A percentile compares a stretch with the other conserved stretches of the same genome.
phyloP scores from a whole-genome alignment of 768 basidiomycete species.

The Fomitopsis serialis region DNA sequence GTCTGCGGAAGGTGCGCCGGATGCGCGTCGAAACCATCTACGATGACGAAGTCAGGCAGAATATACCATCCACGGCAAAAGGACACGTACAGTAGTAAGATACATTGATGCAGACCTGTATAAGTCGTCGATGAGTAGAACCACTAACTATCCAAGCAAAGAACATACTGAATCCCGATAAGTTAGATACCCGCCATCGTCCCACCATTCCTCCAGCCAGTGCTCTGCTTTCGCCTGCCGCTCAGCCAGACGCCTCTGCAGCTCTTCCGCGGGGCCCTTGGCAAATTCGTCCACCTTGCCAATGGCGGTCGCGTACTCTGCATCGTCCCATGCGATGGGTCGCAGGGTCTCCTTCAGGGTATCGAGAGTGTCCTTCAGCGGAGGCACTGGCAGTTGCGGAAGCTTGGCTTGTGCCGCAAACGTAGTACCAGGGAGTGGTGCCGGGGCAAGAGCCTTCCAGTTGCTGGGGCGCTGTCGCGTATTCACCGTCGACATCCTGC shows the following conservation, averaged over 20 bases:
- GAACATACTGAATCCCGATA: constrained; percentile 77
- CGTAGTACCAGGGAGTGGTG: constrained; percentile 45
- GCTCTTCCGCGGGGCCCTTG: constrained; percentile 33
- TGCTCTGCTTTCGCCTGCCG: constrained; percentile 53
- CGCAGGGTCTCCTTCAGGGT: constrained; percentile 65
- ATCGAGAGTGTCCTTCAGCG: constrained; percentile 57
- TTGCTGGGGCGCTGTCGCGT: constrained; percentile 37
- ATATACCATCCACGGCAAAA: background rate
- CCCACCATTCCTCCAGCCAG: constrained; percentile 97
- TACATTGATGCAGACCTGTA: constrained; percentile 78
- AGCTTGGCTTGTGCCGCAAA: constrained; percentile 62
- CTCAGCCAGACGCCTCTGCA: constrained; percentile 61
- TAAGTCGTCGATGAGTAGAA: background rate
- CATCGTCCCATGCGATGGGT: constrained; percentile 64
- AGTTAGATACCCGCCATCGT: constrained; percentile 73
- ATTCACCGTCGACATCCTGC: constrained; percentile 9
- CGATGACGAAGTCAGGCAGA: background rate
- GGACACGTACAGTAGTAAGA: constrained; percentile 78
- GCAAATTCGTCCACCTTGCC: constrained; percentile 68
- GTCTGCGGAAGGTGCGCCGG: constrained; percentile 56
- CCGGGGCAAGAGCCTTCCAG: constrained; percentile 74
- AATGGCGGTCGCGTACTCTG: constrained; percentile 50
- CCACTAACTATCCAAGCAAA: background rate
- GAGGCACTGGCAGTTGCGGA: constrained; percentile 71
- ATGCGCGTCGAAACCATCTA: constrained; percentile 74